Conservation (phyloP, 2,329 filamentous ascomycete genomes). For the Raffaelea deltoideospora region DNA sequence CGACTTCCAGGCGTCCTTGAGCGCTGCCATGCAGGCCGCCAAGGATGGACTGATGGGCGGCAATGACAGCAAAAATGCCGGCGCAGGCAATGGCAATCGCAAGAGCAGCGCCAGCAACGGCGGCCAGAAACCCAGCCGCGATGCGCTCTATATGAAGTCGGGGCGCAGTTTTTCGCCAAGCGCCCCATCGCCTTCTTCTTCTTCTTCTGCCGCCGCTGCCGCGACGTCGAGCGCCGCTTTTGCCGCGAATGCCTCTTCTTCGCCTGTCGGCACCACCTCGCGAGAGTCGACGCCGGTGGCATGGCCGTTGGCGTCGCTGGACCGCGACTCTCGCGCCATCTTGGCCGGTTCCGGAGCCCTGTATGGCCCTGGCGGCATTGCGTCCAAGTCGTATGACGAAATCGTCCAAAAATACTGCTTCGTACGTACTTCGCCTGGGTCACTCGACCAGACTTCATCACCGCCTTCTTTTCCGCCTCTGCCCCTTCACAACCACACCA, state of each 20-base stretch:
- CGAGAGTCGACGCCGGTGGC: conserved; percentile 3
- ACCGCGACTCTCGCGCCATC: conserved; percentile 2
- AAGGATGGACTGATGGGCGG: too few relatives aligned
- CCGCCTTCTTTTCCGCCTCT: conserved; percentile 7
- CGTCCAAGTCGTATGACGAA: conserved; percentile 88
- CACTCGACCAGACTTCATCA: conserved; percentile 7
- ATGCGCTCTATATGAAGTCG: conserved; percentile 42
- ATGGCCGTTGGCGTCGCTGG: background rate
- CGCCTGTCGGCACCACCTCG: conserved; percentile 7
- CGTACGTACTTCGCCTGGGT: conserved; percentile 56
- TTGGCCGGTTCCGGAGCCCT: conserved; percentile 11
- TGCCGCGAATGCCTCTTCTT: conserved; percentile 1
- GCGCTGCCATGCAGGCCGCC: conserved; percentile 62
- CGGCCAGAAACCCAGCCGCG: conserved; percentile 31
- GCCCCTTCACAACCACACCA: conserved; percentile 13
- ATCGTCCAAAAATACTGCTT: conserved; percentile 99
- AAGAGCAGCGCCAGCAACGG: too few relatives aligned
- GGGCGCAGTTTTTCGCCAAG: conserved; percentile 20
- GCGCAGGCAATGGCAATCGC: too few relatives aligned
- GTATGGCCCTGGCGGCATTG: conserved; percentile 37
- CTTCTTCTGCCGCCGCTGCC: background rate
- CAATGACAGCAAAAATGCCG: too few relatives aligned
- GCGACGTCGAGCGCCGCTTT: background rate
- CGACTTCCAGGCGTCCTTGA: conserved; percentile 86
- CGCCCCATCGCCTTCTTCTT: conserved; percentile 1